Base-by-base conservation (phyloP, 2,329 filamentous ascomycete genomes). In the Penicillium polonicum region DNA sequence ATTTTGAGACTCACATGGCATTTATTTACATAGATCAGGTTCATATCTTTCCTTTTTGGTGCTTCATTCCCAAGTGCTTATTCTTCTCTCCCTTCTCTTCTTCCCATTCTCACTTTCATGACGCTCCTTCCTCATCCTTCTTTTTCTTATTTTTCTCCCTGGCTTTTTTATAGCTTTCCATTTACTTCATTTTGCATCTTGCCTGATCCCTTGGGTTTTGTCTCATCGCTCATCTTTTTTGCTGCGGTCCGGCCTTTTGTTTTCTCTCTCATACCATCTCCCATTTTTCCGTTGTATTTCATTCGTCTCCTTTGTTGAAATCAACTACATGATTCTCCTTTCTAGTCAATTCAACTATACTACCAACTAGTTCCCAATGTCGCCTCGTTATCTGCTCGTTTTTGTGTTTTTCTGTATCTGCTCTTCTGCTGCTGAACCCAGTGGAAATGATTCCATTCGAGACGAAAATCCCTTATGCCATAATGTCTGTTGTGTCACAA, bases 1-100 rank as follows among this genome's bases (percentile, higher is more conserved):
- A 69, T 70, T 72, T 68, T 73, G 68, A 68, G 68, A 71, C 65
- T 72, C 66, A 67, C 71, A 73, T 71, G 71, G 71, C 70, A 74
- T 72, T 65, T 64, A 65, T 60, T 64, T 71, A 71, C 69, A 73
- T 72, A 72, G 69, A 73, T 68, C 65, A 69, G 69, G 66, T 68
- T 72, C 67, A 71, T 68, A 66, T 71, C 62, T 71, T 70, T 71
- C 57, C 60, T 66, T 60, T 60, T 60, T 46, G 41, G 45, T 41
- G 44, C 49, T 57, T 59, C 58, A 51, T 57, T 55, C 36, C 52
- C 54, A 48, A 58, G 54, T 52, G 59, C 52, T 62, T 58, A 42
- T 52, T 49, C 38, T 54, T 58, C 35, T 58, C 50, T 51, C 48
- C 42, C 46, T 58, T 38, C 48, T 55, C 46, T 54, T 63, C 41